Evolutionary conservation across 2,329 filamentous ascomycete genomes (phyloP), one percentile per base, ranked within the genome.

Genomic region (Xenoacremonium recifei): DNA sequence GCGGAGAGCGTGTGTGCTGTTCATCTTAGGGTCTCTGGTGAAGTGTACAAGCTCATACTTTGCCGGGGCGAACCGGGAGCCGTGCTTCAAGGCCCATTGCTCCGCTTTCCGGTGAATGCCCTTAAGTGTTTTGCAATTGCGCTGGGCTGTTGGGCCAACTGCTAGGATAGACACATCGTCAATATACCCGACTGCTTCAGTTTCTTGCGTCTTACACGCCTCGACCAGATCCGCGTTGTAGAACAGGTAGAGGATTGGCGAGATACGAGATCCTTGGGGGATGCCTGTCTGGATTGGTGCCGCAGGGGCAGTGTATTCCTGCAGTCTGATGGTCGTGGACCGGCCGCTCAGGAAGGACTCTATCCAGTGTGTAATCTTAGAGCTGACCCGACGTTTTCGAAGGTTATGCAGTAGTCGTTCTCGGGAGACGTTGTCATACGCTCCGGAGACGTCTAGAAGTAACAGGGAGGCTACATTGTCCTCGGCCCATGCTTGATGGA

Each of bases 181-280:
- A 13, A 27, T 27, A 13, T 9, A 27, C 23, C 23, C 23, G 9
- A 13, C 23, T 13, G 7, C 23, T 27, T 7, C 23, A 16, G 35
- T 51, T 15, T 42, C 40, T 27, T 37, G 13, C 5, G 29, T 32
- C 35, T 48, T 51, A 21, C 35, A 44, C 9, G 15, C 33, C 30
- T 59, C 49, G 7, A 60, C 40, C 0, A 61, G 44, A 31, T 58
- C 50, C 19, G 49, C 47, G 21, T 60, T 59, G 21, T 57, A 62
- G 39, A 61, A 47, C 10, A 60, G 47, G 38, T 51, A 61, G 19
- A 58, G 52, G 18, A 61, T 57, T 5, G 49, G 57, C 2, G 50
- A 59, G 1, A 58, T 19, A 9, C 46, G 49, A 1, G 50, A 60
- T 10, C 53, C 51, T 40, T 59, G 45, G 4, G 50, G 52, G 6